Evolutionary conservation across 2,329 filamentous ascomycete species (phyloP).

Genomic region (Cercospora berteroae): DNA sequence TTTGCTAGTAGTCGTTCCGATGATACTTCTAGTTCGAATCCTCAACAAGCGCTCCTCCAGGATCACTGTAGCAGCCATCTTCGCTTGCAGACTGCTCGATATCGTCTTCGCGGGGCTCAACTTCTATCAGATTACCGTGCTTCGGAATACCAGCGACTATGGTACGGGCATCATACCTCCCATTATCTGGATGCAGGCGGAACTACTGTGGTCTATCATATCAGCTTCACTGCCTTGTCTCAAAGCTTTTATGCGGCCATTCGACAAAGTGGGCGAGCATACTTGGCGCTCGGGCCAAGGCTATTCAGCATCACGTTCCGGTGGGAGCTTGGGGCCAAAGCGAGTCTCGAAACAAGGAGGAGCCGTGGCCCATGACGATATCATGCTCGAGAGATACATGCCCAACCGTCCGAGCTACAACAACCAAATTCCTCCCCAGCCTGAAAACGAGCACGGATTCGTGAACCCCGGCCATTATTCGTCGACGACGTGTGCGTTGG

Average conservation of each 20-base stretch:
- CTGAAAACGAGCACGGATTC: neutral
- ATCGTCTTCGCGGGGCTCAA: constrained; percentile 22
- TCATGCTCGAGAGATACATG: neutral
- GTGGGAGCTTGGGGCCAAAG: constrained; percentile 7
- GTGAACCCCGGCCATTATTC: neutral
- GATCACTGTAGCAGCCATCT: constrained; percentile 22
- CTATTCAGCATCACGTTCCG: constrained; percentile 18
- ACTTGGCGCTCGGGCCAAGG: constrained; percentile 21
- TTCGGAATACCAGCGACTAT: constrained; percentile 9
- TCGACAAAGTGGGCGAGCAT: constrained; percentile 23
- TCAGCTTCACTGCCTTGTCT: constrained; percentile 23
- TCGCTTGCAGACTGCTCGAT: constrained; percentile 22
- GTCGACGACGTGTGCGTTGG: neutral
- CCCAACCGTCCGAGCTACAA: neutral
- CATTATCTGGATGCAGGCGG: constrained; percentile 21
- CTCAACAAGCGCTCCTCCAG: constrained; percentile 23
- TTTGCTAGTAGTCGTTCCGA: constrained; percentile 21
- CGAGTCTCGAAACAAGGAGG: neutral
- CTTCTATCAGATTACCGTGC: constrained; percentile 13
- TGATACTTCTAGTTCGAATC: constrained; percentile 21
- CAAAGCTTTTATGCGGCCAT: constrained; percentile 23
- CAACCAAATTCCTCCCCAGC: neutral
- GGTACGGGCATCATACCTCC: constrained; percentile 13
- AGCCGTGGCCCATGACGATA: constrained; percentile 5
- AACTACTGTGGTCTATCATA: constrained; percentile 26